Evolutionary conservation across 2,329 filamentous ascomycete species (phyloP), one percentile per base, ranked within the genome.

Genomic region (Microcyclospora pomicola): DNA sequence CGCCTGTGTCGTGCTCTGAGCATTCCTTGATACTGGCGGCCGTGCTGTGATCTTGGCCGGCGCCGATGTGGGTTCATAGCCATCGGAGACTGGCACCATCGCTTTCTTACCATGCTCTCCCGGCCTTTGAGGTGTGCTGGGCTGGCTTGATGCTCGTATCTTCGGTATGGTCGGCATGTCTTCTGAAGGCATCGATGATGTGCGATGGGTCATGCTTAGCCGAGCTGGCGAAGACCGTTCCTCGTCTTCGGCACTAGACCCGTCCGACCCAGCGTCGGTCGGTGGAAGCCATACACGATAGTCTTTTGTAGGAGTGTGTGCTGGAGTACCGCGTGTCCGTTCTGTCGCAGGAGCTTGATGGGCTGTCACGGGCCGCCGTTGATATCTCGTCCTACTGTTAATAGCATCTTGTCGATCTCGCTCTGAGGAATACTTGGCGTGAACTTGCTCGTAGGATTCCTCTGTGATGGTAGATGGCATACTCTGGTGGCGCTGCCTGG

Each of bases 281-380:
- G 57, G 51, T 16, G 66, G 66, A 50, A 68, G 56, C 66, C 66
- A 70, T 10, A 69, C 66, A 36, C 60, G 66, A 49, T 64, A 69
- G 34, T 60, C 60, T 45, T 62, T 63, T 39, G 34, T 44, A 7
- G 43, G 42, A 9, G 42, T 43, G 2, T 47, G 41, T 13, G 41
- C 36, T 36, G 53, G 42, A 24, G 35, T 39, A 4, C 19, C 7
- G 7, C 7, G 19, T 24, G 19, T 24, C 7, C 19, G 19, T 7
- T 24, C 19, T 24, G 19, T 4, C 19, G 19, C 19, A 7, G 19
- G 19, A 24, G 7, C 19, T 24, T 24, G 19, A 24, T 24, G 19
- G 19, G 19, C 7, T 10, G 48, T 43, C 27, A 41, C 33, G 9
- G 50, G 45, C 33, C 49, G 31, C n/a, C 38, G 5, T 15, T 40